Conservation (phyloP, 192 early-diverging fungal genomes). For the Podila clonocystis region DNA sequence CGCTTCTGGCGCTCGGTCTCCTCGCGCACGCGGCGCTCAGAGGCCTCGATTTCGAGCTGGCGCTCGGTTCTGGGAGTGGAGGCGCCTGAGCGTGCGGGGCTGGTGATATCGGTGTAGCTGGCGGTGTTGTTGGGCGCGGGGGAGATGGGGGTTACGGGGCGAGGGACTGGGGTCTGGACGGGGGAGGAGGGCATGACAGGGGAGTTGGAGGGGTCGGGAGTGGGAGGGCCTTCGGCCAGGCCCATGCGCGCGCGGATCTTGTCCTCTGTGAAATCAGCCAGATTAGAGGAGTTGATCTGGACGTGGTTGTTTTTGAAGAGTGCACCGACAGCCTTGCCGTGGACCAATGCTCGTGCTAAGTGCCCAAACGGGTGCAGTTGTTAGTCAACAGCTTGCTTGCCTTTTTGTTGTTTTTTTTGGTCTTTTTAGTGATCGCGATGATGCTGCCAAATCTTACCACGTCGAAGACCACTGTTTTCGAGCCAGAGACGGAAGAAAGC, state of each 20-base stretch:
- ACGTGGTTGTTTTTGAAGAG: slow-evolving; percentile 55
- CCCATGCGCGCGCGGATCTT: slow-evolving; percentile 30
- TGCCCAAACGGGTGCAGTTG: neutral
- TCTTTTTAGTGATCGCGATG: too few relatives aligned
- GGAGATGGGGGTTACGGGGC: slow-evolving; percentile 39
- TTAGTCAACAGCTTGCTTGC: neutral
- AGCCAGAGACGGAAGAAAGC: neutral
- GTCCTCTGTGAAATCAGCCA: slow-evolving; percentile 30
- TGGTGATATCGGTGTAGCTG: slow-evolving; percentile 22
- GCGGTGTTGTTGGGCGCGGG: slow-evolving; percentile 10
- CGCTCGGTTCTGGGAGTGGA: slow-evolving; percentile 37
- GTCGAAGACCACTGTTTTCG: slow-evolving; percentile 32
- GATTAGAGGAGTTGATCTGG: slow-evolving; percentile 37
- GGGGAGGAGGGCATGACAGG: slow-evolving; percentile 31
- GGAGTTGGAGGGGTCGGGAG: slow-evolving; percentile 27
- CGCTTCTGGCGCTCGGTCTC: slow-evolving; percentile 55
- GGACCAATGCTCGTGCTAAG: slow-evolving; percentile 70
- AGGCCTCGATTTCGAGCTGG: slow-evolving; percentile 40
- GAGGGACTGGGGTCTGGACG: slow-evolving; percentile 6
- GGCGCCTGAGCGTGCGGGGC: slow-evolving; percentile 19
- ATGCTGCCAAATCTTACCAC: slow-evolving; percentile 10
- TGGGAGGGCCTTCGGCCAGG: slow-evolving; percentile 23
- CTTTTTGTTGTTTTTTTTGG: neutral
- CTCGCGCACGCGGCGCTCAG: slow-evolving; percentile 45
- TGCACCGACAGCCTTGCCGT: slow-evolving; percentile 67